Conservation (phyloP, 768 basidiomycete species). For the Tulasnella sp. region DNA sequence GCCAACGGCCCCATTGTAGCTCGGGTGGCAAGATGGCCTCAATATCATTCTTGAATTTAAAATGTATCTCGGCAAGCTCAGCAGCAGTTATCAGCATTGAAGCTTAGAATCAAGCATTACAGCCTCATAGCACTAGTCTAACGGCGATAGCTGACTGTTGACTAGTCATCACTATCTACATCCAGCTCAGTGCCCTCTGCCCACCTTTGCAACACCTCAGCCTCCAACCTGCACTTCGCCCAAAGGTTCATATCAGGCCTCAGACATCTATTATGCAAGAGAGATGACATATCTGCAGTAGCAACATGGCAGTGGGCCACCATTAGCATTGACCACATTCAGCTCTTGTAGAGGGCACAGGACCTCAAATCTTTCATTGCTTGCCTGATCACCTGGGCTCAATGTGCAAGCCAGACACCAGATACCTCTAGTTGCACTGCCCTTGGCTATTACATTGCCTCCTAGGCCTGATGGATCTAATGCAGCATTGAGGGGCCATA, state of each 20-base stretch:
- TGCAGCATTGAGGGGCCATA: not conserved
- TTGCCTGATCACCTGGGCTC: conserved; percentile 1
- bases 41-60: conserved; percentile 3
- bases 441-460: not conserved
- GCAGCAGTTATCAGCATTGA: conserved; percentile 10
- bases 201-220: conserved; percentile 4
- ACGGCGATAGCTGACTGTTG: not conserved
- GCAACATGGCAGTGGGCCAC: not conserved
- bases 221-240: not conserved
- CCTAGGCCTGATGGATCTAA: not conserved
- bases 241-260: not conserved
- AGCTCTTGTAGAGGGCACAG: not conserved
- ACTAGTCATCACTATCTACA: not conserved
- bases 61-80: not conserved
- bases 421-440: not conserved
- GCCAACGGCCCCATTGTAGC: not conserved
- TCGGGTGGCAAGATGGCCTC: too few relatives aligned
- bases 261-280: not conserved
- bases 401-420: not conserved
- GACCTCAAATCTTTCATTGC: not conserved
- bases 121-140: not conserved
- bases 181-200: conserved; percentile 1
- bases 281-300: not conserved
- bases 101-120: conserved; percentile 5
- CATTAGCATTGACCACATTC: not conserved